Evolutionary conservation across 371 early-diverging fungal species (phyloP).

Genomic region (Mucor velutinosus): DNA sequence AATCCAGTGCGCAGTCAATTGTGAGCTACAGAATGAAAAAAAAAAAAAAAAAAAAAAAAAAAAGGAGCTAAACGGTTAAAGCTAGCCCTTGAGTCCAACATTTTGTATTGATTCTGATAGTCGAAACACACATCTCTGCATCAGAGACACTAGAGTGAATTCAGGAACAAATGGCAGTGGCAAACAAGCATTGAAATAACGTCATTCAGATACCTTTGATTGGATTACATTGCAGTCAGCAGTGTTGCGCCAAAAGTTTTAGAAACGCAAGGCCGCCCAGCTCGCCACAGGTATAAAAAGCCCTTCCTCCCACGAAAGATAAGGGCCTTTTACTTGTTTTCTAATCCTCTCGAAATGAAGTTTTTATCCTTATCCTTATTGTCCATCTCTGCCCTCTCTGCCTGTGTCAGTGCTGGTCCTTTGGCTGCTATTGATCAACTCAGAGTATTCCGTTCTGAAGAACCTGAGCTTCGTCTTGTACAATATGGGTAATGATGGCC

Average conservation of each 20-base stretch:
- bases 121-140: too few relatives aligned
- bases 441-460: conserved; percentile 19
- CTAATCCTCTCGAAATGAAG: conserved; percentile 19
- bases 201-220: background rate
- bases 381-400: conserved; percentile 29
- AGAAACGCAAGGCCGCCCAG: background rate
- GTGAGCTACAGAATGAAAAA: too few relatives aligned
- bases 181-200: background rate
- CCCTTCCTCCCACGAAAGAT: background rate
- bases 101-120: too few relatives aligned
- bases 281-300: background rate
- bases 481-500: conserved; percentile 29
- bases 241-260: background rate
- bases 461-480: conserved; percentile 38
- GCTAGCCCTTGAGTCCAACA: too few relatives aligned
- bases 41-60: too few relatives aligned
- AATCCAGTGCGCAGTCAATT: too few relatives aligned
- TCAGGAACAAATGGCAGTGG: background rate
- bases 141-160: too few relatives aligned
- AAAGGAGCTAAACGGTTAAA: too few relatives aligned
- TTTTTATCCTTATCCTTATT: conserved; percentile 26
- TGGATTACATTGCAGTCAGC: background rate
- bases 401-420: conserved; percentile 31
- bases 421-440: conserved; percentile 31
- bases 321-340: conserved; percentile 2